Evolutionary conservation across 2,329 filamentous ascomycete genomes (phyloP).

Genomic region (Periconia sp.): DNA sequence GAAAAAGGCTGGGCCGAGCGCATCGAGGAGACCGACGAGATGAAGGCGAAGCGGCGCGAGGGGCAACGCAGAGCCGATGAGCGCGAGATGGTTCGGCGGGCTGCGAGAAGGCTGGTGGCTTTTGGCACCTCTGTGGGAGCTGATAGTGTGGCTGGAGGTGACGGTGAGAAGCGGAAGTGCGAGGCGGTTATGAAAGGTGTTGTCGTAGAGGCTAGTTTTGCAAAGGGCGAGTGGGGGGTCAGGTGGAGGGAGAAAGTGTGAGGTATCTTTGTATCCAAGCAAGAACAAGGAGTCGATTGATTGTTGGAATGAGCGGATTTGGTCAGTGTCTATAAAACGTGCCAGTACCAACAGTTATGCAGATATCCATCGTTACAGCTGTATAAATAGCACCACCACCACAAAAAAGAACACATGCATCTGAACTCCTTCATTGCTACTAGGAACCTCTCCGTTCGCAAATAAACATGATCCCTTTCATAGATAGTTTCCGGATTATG

Average conservation of each 20-base stretch:
- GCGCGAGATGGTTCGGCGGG: conserved; percentile 63
- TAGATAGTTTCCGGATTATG: no score
- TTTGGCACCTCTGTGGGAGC: conserved; percentile 51
- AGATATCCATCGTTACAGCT: no score
- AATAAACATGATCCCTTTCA: no score
- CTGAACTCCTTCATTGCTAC: not conserved
- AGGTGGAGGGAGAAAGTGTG: conserved; percentile 54
- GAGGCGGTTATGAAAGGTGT: conserved; percentile 62
- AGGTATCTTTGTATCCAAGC: not conserved
- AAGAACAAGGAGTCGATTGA: no score
- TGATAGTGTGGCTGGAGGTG: not conserved
- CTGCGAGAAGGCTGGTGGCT: conserved; percentile 62
- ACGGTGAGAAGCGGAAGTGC: conserved; percentile 48
- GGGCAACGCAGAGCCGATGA: conserved; percentile 53
- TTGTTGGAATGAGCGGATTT: no score
- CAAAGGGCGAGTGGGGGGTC: conserved; percentile 63
- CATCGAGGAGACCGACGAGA: conserved; percentile 55
- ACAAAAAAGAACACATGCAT: no score
- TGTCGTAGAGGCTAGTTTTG: conserved; percentile 62
- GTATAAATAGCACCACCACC: no score
- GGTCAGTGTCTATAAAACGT: no score
- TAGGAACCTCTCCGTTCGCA: no score
- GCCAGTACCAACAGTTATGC: no score
- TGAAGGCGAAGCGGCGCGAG: conserved; percentile 52
- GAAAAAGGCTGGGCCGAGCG: conserved; percentile 59